Conservation (phyloP, 225 moss, liverwort and hornwort genomes). For the Pseudisothecium myosuroides region DNA sequence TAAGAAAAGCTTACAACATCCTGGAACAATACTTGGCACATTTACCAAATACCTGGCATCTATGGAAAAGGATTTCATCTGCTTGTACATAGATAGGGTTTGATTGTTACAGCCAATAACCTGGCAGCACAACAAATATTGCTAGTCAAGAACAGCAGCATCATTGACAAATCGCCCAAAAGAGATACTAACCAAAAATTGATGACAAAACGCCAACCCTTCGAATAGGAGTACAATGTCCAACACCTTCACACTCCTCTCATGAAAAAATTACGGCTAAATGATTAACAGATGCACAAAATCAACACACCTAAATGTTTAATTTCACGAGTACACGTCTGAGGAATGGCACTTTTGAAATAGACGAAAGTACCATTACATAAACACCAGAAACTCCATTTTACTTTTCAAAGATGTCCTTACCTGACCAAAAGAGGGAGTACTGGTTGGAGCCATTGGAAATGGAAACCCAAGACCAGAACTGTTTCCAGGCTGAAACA, state of each 20-base stretch:
- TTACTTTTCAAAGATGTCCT: background rate
- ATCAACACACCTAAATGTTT: background rate
- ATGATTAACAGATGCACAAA: background rate
- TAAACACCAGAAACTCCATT: background rate
- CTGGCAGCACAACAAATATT: conserved; percentile 3
- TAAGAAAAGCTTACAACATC: conserved; percentile 43
- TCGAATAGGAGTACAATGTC: background rate
- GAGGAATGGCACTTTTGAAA: background rate
- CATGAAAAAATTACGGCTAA: background rate
- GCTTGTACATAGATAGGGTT: conserved; percentile 39
- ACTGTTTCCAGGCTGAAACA: conserved; percentile 13
- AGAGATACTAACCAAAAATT: background rate
- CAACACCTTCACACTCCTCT: background rate
- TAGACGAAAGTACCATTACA: background rate
- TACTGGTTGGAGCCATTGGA: background rate
- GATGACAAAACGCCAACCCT: background rate
- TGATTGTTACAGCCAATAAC: conserved; percentile 31
- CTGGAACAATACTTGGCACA: conserved; percentile 20
- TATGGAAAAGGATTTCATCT: conserved; percentile 39
- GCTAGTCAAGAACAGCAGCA: background rate
- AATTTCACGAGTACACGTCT: background rate
- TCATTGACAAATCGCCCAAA: background rate
- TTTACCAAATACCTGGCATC: conserved; percentile 33
- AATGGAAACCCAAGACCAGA: conserved; percentile 5
- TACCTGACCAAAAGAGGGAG: conserved; percentile 33